Evolutionary conservation across 371 early-diverging fungal genomes (phyloP), one percentile per base, ranked within the genome.

Genomic region (Apophysomyces sp.): DNA sequence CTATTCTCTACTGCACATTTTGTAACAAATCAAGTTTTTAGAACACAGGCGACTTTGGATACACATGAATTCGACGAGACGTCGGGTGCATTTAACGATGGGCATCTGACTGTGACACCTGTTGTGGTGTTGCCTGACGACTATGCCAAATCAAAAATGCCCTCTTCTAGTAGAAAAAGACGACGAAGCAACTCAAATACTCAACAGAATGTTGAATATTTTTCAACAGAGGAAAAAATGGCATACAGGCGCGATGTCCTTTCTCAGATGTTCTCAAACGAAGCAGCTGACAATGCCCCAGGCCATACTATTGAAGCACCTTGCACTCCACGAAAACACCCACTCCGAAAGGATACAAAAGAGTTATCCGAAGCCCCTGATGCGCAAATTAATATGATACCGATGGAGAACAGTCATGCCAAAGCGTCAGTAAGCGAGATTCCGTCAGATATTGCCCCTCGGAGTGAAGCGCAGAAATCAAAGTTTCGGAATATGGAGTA

Each of bases 21-120:
- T 44, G 9, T 31, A 54, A 16, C n/a, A n/a, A n/a, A n/a, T n/a
- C n/a, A n/a, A n/a, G n/a, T n/a, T n/a, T n/a, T 56, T 26, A 86
- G 86, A 59, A 77, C 82, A 31, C 61, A 68, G 6, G 61, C 81
- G 29, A 58, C 66, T 13, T 73, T 90, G 3, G 64, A 71, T 24
- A 77, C 80, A 1, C 60, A 75, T 39, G 89, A 88, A 67, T 76
- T 81, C 49, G 60, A 61, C 39, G 53, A 66, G 4, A 56, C 67
- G 34, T 58, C 61, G 2, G 31, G 59, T 18, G 64, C 62, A n/a
- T 89, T 70, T 55, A 61, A 68, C 15, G 92, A 93, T 62, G 87
- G 86, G 12, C 88, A 89, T 55, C 55, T 95, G 27, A 72, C 71
- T 1, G 80, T 94, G 18, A 76, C 71, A 11, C 82, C 91, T 11